Base-by-base conservation (phyloP, 495 filamentous ascomycete genomes). In the Delitschia confertaspora region DNA sequence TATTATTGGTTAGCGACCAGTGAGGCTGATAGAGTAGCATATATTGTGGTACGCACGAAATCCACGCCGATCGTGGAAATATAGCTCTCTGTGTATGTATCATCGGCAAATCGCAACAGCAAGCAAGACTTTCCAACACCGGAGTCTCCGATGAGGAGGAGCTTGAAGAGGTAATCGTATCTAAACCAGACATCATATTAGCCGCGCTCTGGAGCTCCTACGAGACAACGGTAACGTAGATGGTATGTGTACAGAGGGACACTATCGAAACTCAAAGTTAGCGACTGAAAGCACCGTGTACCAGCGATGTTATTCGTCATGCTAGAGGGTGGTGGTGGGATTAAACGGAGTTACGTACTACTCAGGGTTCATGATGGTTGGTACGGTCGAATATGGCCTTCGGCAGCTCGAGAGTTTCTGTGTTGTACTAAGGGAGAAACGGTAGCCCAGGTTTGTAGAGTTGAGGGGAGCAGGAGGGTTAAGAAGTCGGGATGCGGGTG, bases 131-230 rank as follows among this genome's bases (percentile, higher is more conserved):
- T 98, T 80, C 91, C 91, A 55, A 96, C 93, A 73, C 91, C 91
- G 59, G 91, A 96, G 65, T 98, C 91, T 69, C 91, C 91, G 76
- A 98, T 98, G 70, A 98, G 85, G 63, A 98, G 88, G 45, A 98
- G 88, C 78, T 98, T 98, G 78, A 98, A 98, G 58, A 98, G 87
- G 65, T 96, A 98, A 64, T 98, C 91, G 80, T 96, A 98, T 93
- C 91, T 95, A 10, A 29, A 42, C n/a, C 39, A 13, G n/a, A n/a
- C n/a, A n/a, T n/a, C n/a, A n/a, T n/a, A n/a, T n/a, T 31, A 9
- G 37, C 14, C 8, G 13, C 7, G 9, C 8, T 3, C 9, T n/a
- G 16, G 6, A 14, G 4, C 22, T 10, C n/a, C 27, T 40, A n/a
- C 10, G 26, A 6, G 22, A 8, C 17, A 16, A 21, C 16, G 1